These are phyloP conservation scores for Lojkania enalia DNA, from an alignment of 2,329 filamentous ascomycete species.

Conservation along the genomic window DNA sequence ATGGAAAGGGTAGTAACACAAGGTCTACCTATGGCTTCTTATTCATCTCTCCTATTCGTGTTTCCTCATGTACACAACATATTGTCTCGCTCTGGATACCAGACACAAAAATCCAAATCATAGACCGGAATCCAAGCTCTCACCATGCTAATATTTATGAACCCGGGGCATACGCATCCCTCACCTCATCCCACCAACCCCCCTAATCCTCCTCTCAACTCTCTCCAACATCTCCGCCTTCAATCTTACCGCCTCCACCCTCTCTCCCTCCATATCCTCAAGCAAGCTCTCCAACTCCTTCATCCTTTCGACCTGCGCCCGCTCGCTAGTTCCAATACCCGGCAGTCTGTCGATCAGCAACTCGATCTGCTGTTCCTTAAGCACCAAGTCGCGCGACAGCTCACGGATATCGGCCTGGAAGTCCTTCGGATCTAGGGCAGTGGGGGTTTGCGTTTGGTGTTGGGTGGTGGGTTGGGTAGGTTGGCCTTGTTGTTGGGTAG, in stretches of 20 bases:
- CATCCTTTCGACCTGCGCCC: constrained; percentile 69
- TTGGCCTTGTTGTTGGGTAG: constrained; percentile 19
- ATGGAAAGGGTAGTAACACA: too few relatives aligned
- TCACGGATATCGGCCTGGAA: constrained; percentile 70
- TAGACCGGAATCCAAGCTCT: too few relatives aligned
- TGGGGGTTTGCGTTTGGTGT: constrained; percentile 16
- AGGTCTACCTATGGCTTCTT: too few relatives aligned
- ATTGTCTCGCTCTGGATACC: too few relatives aligned
- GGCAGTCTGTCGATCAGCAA: constrained; percentile 73
- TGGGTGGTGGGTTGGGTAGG: constrained; percentile 13
- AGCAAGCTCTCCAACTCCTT: constrained; percentile 49
- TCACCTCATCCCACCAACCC: constrained; percentile 36
- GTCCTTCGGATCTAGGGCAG: constrained; percentile 43
- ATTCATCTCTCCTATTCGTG: too few relatives aligned
- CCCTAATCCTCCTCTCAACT: constrained; percentile 54
- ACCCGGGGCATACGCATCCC: too few relatives aligned
- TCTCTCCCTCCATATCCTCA: constrained; percentile 47
- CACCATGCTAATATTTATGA: too few relatives aligned
- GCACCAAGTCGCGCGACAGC: constrained; percentile 73
- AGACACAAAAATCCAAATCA: too few relatives aligned
- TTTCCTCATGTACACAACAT: too few relatives aligned
- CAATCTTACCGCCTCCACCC: constrained; percentile 46
- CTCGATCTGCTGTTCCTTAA: constrained; percentile 84
- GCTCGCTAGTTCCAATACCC: constrained; percentile 76
- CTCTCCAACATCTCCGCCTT: constrained; percentile 47